Evolutionary conservation across 805 yeast species (phyloP).

Genomic region (Brettanomyces anomalus): DNA sequence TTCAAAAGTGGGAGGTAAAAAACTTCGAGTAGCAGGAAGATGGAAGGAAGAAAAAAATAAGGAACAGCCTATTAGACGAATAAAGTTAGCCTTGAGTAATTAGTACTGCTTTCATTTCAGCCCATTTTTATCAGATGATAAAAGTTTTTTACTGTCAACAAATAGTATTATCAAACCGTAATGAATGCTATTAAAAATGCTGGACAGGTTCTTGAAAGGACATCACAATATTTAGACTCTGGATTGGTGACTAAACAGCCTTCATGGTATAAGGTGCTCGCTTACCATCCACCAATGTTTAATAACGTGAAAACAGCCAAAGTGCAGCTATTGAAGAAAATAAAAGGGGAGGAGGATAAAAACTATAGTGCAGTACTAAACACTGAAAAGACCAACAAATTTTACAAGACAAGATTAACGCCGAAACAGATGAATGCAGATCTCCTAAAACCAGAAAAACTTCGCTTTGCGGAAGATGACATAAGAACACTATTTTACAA

Average conservation of each 20-base stretch:
- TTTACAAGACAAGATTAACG: slow-evolving; percentile 40
- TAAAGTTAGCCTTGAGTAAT: too few species aligned
- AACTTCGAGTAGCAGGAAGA: too few species aligned
- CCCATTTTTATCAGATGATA: too few species aligned
- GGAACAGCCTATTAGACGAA: too few species aligned
- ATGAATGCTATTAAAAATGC: slow-evolving; percentile 78
- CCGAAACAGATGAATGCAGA: slow-evolving; percentile 28
- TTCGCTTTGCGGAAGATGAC: slow-evolving; percentile 66
- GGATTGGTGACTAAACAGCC: slow-evolving; percentile 71
- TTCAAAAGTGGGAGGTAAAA: too few species aligned
- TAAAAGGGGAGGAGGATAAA: slow-evolving; percentile 15
- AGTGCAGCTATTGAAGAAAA: slow-evolving; percentile 19
- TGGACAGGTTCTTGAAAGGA: slow-evolving; percentile 65
- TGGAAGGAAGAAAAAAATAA: too few species aligned
- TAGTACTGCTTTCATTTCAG: too few species aligned
- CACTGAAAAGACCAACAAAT: slow-evolving; percentile 10
- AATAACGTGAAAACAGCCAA: slow-evolving; percentile 42
- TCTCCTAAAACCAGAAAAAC: slow-evolving; percentile 42
- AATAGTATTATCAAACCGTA: too few species aligned
- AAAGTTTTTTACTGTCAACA: too few species aligned
- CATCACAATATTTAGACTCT: slow-evolving; percentile 64
- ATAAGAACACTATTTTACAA: slow-evolving; percentile 73
- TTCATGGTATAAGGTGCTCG: slow-evolving; percentile 83
- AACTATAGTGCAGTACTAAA: slow-evolving; percentile 8
- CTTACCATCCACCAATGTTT: slow-evolving; percentile 69